These are phyloP conservation scores for Biscutella laevigata DNA, from an alignment of 441 rosid genomes.

Conservation along the genomic window DNA sequence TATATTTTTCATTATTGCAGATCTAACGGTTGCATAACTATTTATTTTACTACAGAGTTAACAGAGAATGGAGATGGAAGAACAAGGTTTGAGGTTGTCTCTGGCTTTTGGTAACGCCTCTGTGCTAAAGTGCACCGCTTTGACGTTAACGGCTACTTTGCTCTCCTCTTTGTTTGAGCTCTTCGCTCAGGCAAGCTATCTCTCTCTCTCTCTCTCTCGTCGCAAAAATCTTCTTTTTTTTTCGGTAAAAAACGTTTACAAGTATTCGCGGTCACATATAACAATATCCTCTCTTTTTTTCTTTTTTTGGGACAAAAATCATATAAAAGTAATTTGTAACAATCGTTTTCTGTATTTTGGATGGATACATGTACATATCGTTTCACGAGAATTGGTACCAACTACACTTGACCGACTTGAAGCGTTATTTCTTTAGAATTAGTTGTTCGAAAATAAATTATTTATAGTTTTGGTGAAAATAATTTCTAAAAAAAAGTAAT, in stretches of 20 bases:
- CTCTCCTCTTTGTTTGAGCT: constrained; percentile 35
- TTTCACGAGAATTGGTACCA: background rate
- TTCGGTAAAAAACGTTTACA: background rate
- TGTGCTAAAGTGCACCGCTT: constrained; percentile 42
- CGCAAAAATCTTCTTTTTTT: background rate
- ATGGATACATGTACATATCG: too few relatives aligned
- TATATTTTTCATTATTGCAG: constrained; percentile 3
- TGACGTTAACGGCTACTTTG: constrained; percentile 33
- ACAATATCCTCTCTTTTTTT: too few relatives aligned
- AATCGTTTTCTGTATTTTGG: too few relatives aligned
- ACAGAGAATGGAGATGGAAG: constrained; percentile 17
- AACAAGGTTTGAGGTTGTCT: constrained; percentile 15
- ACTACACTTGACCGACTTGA: constrained; percentile 16
- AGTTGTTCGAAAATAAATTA: constrained; percentile 20
- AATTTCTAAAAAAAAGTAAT: too few relatives aligned
- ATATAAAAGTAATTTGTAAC: too few relatives aligned
- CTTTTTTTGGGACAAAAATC: background rate
- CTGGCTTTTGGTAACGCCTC: background rate
- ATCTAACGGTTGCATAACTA: constrained; percentile 3
- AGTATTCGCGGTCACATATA: background rate
- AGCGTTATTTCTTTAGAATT: background rate
- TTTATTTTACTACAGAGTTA: background rate
- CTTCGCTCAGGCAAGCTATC: constrained; percentile 32
- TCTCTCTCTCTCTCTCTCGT: background rate
- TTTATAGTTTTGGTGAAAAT: background rate